Evolutionary conservation across 2,329 filamentous ascomycete genomes (phyloP), one percentile per base, ranked within the genome.

Genomic region (Pyricularia grisea): DNA sequence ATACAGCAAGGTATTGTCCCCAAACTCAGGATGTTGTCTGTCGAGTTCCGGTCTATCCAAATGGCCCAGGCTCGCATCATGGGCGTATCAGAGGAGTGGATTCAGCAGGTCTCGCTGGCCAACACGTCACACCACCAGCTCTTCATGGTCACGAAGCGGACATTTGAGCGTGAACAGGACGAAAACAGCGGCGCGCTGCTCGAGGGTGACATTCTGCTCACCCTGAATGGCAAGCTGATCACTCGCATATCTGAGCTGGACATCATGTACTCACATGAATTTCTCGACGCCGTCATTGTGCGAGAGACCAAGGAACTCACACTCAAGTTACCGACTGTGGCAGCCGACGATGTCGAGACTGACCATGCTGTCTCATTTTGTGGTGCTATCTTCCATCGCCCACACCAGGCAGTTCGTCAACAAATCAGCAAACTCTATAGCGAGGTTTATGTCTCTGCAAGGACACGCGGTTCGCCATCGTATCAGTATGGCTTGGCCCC

Each of bases 11-110:
- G 92, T 36, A 83, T 89, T 70, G 88, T 87, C 28, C 96, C 95
- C 0, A 90, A 92, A 73, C 83, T 99, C 42, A 89, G 94, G 20
- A 97, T 99, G 78, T 82, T 99, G 64, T 95, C 95, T 68, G 92
- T 97, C 74, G 95, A 99, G 78, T 94, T 96, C 76, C 92, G 96
- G 70, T 91, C 95, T 12, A 93, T 99, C 33, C 93, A 97, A 75
- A 98, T 99, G 94, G 92, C 91, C 58, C 95, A 99, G 80, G 94
- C 93, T 20, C 91, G 94, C 55, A 93, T 98, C 73, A 98, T 99
- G 94, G 95, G 95, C 11, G 93, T 98, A 0, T 92, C 92, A 0
- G 94, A 98, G 74, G 90, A 96, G 71, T 98, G 94, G 95, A 97
- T 99, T 74, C 86, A 92, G 74, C 91, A 93, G 78, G 94, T 97